phyloP scores from a whole-genome alignment of 2,329 filamentous ascomycete species.

The Botrytis medusae region DNA sequence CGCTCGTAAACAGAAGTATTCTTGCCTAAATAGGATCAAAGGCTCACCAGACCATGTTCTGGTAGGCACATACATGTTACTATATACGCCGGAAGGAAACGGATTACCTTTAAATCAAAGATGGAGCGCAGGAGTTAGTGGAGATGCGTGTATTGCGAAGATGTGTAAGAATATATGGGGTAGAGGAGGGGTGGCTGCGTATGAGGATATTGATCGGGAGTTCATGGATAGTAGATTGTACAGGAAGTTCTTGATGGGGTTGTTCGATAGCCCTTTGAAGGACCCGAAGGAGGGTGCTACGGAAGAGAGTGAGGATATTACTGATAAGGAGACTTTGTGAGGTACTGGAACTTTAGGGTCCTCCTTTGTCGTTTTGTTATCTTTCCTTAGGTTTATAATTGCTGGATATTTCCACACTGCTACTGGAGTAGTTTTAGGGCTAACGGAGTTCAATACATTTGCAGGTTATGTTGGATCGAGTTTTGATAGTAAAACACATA shows the following conservation, averaged over 20 bases:
- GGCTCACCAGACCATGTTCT: slow-evolving; percentile 7
- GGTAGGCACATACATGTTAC: slow-evolving; percentile 20
- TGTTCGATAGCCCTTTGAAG: slow-evolving; percentile 12
- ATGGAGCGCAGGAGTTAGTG: slow-evolving; percentile 19
- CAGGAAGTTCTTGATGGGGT: slow-evolving; percentile 17
- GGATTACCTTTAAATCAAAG: slow-evolving; percentile 11
- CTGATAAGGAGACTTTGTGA: not conserved
- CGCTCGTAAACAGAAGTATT: slow-evolving; percentile 15
- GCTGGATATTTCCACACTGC: not conserved
- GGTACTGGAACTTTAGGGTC: not conserved
- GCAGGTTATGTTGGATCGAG: not conserved
- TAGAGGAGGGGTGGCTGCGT: slow-evolving; percentile 11
- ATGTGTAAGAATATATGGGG: slow-evolving; percentile 21
- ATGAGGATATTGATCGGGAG: slow-evolving; percentile 20
- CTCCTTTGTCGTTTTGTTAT: not conserved
- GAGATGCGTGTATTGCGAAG: slow-evolving; percentile 22
- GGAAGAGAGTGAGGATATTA: not conserved
- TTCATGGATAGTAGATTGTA: slow-evolving; percentile 17
- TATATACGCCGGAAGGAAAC: slow-evolving; percentile 18
- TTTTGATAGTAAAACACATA: not conserved
- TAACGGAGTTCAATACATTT: not conserved
- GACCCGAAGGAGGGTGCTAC: not conserved
- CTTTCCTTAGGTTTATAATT: not conserved
- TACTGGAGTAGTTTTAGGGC: not conserved
- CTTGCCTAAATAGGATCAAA: not conserved